Conservation (phyloP, 1,139 yeast species). For the Eremothecium coryli region DNA sequence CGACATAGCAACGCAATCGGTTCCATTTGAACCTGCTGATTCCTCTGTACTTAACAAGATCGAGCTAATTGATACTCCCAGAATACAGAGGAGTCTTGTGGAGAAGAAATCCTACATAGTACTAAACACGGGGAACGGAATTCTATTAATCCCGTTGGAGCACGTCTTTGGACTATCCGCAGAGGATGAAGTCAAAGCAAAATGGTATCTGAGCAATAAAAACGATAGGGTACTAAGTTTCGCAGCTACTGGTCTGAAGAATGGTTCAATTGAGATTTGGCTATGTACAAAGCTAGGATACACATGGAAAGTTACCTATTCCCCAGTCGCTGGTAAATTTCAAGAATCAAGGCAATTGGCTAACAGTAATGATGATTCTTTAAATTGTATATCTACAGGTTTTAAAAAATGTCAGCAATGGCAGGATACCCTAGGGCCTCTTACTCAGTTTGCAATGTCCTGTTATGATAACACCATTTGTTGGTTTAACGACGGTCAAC, state of each 20-base stretch:
- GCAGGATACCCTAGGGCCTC: conserved; percentile 7
- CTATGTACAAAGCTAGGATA: conserved; percentile 15
- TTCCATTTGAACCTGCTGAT: not conserved
- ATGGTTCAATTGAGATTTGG: conserved; percentile 11
- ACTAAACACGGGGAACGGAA: conserved; percentile 13
- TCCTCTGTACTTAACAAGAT: conserved; percentile 4
- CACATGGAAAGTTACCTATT: conserved; percentile 11
- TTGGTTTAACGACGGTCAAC: conserved; percentile 1
- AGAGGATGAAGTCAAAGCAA: conserved; percentile 1
- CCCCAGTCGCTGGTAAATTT: conserved; percentile 9
- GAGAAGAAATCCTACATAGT: conserved; percentile 10
- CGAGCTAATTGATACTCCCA: conserved; percentile 7
- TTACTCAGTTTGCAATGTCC: conserved; percentile 12
- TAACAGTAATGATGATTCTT: conserved; percentile 7
- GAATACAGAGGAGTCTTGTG: conserved; percentile 3
- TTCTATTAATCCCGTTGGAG: conserved; percentile 12
- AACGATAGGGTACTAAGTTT: conserved; percentile 14
- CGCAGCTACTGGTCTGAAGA: conserved; percentile 12
- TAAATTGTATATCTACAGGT: conserved; percentile 8
- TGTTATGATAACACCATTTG: conserved; percentile 17
- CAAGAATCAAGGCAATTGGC: not conserved
- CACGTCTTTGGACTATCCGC: conserved; percentile 3
- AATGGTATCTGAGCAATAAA: conserved; percentile 13
- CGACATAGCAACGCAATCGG: not conserved
- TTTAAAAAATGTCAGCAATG: conserved; percentile 2